A percentile compares a stretch with the other conserved stretches of the same genome.
These are phyloP conservation scores for Marasmius oreades DNA, from an alignment of 1,284 basidiomycete genomes.

Conservation along the genomic window DNA sequence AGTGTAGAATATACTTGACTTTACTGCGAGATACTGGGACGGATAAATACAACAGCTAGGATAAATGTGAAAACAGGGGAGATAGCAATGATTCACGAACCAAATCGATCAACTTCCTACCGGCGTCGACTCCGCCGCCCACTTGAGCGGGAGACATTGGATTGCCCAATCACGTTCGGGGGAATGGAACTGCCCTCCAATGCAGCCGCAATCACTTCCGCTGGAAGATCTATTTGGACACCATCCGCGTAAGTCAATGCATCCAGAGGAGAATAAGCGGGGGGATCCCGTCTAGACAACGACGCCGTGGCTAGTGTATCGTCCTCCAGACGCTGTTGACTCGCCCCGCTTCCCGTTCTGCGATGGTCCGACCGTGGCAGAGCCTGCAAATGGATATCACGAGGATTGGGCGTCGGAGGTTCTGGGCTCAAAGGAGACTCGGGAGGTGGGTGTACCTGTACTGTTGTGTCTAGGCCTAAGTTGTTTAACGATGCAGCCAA, in stretches of 20 bases:
- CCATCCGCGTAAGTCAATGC: conserved; percentile 77
- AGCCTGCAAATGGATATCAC: conserved; percentile 76
- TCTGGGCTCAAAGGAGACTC: conserved; percentile 72
- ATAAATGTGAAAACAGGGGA: background rate
- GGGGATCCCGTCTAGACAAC: conserved; percentile 58
- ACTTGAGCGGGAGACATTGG: conserved; percentile 45
- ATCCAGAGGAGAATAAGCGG: conserved; percentile 80
- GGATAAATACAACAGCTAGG: background rate
- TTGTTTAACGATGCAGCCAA: conserved; percentile 50
- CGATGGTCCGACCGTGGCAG: conserved; percentile 43
- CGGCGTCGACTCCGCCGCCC: conserved; percentile 57
- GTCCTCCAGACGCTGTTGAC: conserved; percentile 16
- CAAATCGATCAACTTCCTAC: conserved; percentile 24
- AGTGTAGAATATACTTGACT: background rate
- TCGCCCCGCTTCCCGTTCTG: conserved; percentile 26
- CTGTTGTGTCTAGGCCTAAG: conserved; percentile 59
- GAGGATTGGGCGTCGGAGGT: conserved; percentile 72
- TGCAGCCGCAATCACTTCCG: conserved; percentile 78
- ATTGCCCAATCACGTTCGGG: conserved; percentile 48
- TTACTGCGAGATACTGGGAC: background rate
- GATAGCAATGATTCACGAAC: conserved; percentile 8
- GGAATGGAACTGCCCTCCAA: conserved; percentile 66
- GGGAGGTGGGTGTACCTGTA: conserved; percentile 70
- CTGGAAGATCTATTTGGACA: conserved; percentile 78
- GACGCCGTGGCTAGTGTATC: conserved; percentile 23